Base-by-base conservation (phyloP, 805 yeast species). In the Kodamaea jinghongensis region DNA sequence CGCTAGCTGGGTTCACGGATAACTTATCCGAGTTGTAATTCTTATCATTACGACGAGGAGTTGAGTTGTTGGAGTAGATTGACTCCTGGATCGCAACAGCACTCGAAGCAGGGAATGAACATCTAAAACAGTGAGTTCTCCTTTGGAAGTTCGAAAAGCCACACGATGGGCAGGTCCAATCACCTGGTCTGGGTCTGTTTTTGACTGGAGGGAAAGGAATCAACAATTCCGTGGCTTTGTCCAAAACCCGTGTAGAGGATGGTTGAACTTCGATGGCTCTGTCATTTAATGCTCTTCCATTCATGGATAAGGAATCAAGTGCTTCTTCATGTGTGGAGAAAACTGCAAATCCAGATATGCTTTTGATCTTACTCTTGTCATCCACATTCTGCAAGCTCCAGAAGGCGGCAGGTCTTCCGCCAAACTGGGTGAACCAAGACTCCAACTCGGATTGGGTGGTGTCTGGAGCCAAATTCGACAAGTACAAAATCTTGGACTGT, bases 161-260 rank as follows among this genome's bases (percentile, higher is more conserved):
- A 70, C 97, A 90, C 5, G 90, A 81, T 17, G 96, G 96, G 61
- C 97, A 90, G n/a, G 86, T 86, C 97, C 97, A 90, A 59, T 90
- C 97, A 14, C 97, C 97, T 0, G 97, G 97, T 55, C 97, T 73
- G 15, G 96, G 96, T 52, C 93, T 74, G 61, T 90, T 89, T 45
- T 78, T 77, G 49, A 87, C 84, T 22, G 83, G 79, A 11, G 96
- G 96, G 64, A 90, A 90, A 3, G 95, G 88, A 0, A 86, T 75
- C 44, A 90, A 67, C 31, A 90, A 75, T 28, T 85, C 95, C 49
- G 79, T 84, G 1, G 96, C 96, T 45, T 79, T 75, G 48, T 87
- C 96, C 34, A 90, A 68, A 2, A 90, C 86, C 29, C 75, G 66
- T 3, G 82, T 75, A 30, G 93, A 82, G 1, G 96, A 86, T 1